A percentile compares a stretch with the other conserved stretches of the same genome.
Evolutionary conservation across 2,329 filamentous ascomycete genomes (phyloP).

Genomic region (Parascedosporium putredinis): DNA sequence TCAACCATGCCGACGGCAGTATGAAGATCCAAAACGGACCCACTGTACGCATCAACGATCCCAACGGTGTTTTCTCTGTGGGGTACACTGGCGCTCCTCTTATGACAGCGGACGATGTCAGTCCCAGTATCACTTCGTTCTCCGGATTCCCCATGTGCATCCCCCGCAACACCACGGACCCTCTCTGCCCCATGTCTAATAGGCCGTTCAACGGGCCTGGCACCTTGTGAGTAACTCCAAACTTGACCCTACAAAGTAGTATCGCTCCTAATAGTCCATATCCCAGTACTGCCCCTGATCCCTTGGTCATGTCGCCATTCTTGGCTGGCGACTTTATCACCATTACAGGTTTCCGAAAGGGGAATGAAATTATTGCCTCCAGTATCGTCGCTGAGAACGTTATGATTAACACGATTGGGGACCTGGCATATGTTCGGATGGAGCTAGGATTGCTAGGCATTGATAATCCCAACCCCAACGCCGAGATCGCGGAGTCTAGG

Average conservation of each 20-base stretch:
- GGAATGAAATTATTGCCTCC: constrained; percentile 22
- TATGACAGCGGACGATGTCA: constrained; percentile 37
- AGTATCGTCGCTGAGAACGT: constrained; percentile 26
- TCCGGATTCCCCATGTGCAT: constrained; percentile 43
- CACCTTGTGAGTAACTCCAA: constrained; percentile 18
- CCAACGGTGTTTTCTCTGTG: constrained; percentile 31
- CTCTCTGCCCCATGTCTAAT: constrained; percentile 23
- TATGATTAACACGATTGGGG: constrained; percentile 22
- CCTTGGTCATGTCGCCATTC: constrained; percentile 25
- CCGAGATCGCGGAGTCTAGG: constrained; percentile 24
- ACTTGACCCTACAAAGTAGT: neutral
- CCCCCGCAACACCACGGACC: constrained; percentile 27
- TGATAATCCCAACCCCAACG: constrained; percentile 22
- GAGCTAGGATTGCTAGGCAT: constrained; percentile 25
- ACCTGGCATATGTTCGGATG: constrained; percentile 24
- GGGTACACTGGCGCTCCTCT: constrained; percentile 26
- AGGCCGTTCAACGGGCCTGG: constrained; percentile 22
- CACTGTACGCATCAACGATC: constrained; percentile 29
- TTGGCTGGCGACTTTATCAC: constrained; percentile 25
- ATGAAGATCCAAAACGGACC: constrained; percentile 24
- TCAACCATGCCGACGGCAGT: constrained; percentile 22
- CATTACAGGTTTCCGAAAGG: constrained; percentile 21
- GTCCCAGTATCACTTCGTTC: constrained; percentile 35
- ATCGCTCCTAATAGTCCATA: neutral
- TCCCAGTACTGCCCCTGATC: constrained; percentile 22